These are phyloP conservation scores for Ogataea philodendri DNA, from an alignment of 805 yeast species.

Conservation along the genomic window DNA sequence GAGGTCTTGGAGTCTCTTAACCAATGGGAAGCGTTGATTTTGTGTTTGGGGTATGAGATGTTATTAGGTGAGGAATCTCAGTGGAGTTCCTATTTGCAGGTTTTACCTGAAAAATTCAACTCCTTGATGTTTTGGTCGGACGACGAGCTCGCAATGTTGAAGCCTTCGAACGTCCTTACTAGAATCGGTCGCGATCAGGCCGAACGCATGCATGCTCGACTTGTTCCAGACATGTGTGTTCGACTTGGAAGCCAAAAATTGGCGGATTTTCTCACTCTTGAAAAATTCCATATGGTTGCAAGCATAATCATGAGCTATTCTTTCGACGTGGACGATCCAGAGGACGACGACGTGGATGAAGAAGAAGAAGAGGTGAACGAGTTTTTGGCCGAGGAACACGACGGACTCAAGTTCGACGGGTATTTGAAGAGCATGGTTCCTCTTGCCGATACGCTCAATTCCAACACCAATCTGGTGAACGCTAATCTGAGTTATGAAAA, in stretches of 20 bases:
- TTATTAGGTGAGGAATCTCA: slow-evolving; percentile 44
- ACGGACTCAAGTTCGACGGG: slow-evolving; percentile 28
- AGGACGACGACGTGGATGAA: slow-evolving; percentile 25
- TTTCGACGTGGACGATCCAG: slow-evolving; percentile 66
- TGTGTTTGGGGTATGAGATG: slow-evolving; percentile 63
- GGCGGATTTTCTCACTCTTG: slow-evolving; percentile 41
- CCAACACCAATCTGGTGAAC: slow-evolving; percentile 74
- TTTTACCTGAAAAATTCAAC: slow-evolving; percentile 64
- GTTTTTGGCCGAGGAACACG: slow-evolving; percentile 21
- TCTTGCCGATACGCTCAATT: slow-evolving; percentile 85
- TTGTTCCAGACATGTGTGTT: slow-evolving; percentile 41
- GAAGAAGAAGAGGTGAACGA: slow-evolving; percentile 28
- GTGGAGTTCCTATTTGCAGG: slow-evolving; percentile 71
- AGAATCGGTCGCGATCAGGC: slow-evolving; percentile 75
- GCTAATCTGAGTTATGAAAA: slow-evolving; percentile 61
- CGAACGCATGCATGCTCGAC: slow-evolving; percentile 50
- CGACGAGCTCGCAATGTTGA: slow-evolving; percentile 51
- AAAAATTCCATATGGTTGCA: slow-evolving; percentile 69
- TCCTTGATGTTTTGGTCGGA: slow-evolving; percentile 80
- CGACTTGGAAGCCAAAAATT: slow-evolving; percentile 37
- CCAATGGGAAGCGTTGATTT: slow-evolving; percentile 78
- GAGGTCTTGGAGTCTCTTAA: slow-evolving; percentile 42
- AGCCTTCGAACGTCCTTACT: slow-evolving; percentile 68
- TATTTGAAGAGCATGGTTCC: slow-evolving; percentile 86
- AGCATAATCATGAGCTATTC: slow-evolving; percentile 85